A percentile compares a stretch with the other conserved stretches of the same genome.
These are phyloP conservation scores for Aspergillus sclerotialis DNA, from an alignment of 2,329 filamentous ascomycete genomes.

Conservation along the genomic window DNA sequence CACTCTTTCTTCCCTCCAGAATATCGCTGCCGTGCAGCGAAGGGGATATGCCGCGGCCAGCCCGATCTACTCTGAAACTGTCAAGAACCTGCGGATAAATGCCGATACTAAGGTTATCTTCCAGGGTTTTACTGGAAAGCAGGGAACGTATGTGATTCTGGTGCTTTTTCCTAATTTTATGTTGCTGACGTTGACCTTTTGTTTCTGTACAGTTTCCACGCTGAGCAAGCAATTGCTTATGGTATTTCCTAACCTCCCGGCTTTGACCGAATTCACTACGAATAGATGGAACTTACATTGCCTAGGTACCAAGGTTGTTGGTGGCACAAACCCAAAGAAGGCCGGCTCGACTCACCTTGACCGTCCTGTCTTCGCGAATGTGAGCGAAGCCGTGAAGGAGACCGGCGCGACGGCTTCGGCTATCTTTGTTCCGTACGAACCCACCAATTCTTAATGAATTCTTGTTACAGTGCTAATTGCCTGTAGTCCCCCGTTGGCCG, in stretches of 20 bases:
- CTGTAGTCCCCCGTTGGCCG: constrained; percentile 76
- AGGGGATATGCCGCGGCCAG: constrained; percentile 68
- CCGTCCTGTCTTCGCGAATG: constrained; percentile 86
- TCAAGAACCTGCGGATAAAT: constrained; percentile 88
- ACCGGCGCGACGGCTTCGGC: constrained; percentile 86
- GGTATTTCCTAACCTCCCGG: constrained; percentile 50
- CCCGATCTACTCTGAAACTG: constrained; percentile 64
- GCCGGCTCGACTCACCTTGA: constrained; percentile 83
- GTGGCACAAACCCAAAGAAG: constrained; percentile 99
- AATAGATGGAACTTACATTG: constrained; percentile 15
- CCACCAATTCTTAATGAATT: constrained; percentile 1
- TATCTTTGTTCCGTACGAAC: constrained; percentile 83
- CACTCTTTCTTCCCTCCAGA: constrained; percentile 60
- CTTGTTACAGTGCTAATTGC: constrained; percentile 12
- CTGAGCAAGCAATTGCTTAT: constrained; percentile 95
- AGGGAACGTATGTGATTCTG: constrained; percentile 70
- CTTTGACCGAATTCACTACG: neutral
- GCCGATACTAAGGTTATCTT: constrained; percentile 87
- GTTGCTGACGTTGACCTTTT: constrained; percentile 25
- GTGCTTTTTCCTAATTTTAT: constrained; percentile 3
- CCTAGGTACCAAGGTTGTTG: constrained; percentile 89
- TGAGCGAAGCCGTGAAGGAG: constrained; percentile 79
- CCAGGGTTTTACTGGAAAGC: constrained; percentile 96
- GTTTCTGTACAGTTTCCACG: constrained; percentile 69
- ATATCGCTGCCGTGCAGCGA: constrained; percentile 54